These are phyloP conservation scores for Tillandsia leiboldiana DNA, from an alignment of 176 grass and related monocot genomes.

Conservation along the genomic window DNA sequence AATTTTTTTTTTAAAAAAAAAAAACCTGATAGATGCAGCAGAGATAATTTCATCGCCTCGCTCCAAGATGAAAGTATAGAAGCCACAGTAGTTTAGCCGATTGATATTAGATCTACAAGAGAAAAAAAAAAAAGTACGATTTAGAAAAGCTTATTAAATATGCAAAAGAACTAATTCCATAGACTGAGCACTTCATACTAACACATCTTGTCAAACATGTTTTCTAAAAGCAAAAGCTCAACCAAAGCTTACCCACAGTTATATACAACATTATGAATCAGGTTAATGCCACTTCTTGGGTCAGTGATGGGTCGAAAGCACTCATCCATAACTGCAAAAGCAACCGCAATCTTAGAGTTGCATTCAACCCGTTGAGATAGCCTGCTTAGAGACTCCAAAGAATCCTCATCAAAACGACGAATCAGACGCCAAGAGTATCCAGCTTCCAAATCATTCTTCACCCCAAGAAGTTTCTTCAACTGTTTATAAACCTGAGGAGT, in stretches of 20 bases:
- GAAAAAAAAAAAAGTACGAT: too few relatives aligned
- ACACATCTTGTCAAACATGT: not conserved
- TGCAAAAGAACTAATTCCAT: not conserved
- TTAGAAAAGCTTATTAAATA: slow-evolving; percentile 15
- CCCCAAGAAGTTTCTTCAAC: slow-evolving; percentile 66
- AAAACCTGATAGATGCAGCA: slow-evolving; percentile 70
- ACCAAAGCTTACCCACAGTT: slow-evolving; percentile 76
- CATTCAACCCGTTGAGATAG: slow-evolving; percentile 38
- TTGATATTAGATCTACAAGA: slow-evolving; percentile 73
- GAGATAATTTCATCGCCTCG: slow-evolving; percentile 91
- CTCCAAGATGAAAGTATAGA: slow-evolving; percentile 91
- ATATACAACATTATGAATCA: slow-evolving; percentile 89
- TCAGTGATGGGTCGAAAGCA: slow-evolving; percentile 76
- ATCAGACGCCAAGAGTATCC: slow-evolving; percentile 86
- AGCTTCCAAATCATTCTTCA: slow-evolving; percentile 66
- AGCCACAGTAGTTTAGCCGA: slow-evolving; percentile 75
- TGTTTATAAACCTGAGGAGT: slow-evolving; percentile 48
- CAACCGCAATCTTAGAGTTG: slow-evolving; percentile 85
- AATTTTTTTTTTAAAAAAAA: not conserved
- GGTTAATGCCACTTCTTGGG: slow-evolving; percentile 80
- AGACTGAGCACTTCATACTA: not conserved
- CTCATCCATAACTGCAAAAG: slow-evolving; percentile 86
- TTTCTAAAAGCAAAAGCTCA: not conserved
- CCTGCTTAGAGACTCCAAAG: slow-evolving; percentile 17
- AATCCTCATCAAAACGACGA: slow-evolving; percentile 56